phyloP scores from a whole-genome alignment of 176 grass and related monocot species.

The Stipa capillata region DNA sequence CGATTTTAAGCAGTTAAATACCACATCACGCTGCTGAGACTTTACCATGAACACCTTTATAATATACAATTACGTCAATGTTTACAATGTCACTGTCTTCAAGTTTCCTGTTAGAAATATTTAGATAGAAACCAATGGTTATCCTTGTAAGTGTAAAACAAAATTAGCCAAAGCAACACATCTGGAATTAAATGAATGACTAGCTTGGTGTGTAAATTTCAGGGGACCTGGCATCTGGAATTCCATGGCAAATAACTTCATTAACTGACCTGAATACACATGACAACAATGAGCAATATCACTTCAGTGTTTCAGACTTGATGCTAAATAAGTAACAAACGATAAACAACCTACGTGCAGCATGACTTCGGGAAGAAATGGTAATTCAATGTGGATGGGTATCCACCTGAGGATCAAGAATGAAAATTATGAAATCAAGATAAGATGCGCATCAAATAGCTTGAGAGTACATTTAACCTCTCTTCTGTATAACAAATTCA shows the following conservation, averaged over 20 bases:
- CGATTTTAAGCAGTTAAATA: constrained; percentile 1
- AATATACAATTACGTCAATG: constrained; percentile 85
- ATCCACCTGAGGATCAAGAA: constrained; percentile 67
- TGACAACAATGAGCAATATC: constrained; percentile 4
- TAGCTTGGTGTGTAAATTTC: constrained; percentile 8
- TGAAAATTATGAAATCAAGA: constrained; percentile 10
- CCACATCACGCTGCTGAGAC: constrained; percentile 7
- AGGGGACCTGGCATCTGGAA: constrained; percentile 90
- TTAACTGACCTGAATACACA: constrained; percentile 77
- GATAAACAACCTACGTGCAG: constrained; percentile 88
- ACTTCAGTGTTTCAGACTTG: constrained; percentile 1
- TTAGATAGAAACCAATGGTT: constrained; percentile 19
- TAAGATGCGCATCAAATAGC: not conserved
- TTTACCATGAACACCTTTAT: constrained; percentile 94
- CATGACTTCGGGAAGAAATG: constrained; percentile 99
- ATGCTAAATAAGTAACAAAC: constrained; percentile 13
- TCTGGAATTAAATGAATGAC: not conserved
- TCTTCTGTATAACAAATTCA: not conserved
- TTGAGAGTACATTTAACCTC: not conserved
- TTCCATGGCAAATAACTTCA: constrained; percentile 98
- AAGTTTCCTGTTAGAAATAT: constrained; percentile 59
- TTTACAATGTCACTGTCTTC: constrained; percentile 99
- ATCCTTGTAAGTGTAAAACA: not conserved
- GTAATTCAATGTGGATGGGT: constrained; percentile 95
- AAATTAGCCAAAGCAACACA: constrained; percentile 20